Evolutionary conservation across 805 yeast species (phyloP), one percentile per base, ranked within the genome.

Genomic region (Starmerella ratchasimensis): DNA sequence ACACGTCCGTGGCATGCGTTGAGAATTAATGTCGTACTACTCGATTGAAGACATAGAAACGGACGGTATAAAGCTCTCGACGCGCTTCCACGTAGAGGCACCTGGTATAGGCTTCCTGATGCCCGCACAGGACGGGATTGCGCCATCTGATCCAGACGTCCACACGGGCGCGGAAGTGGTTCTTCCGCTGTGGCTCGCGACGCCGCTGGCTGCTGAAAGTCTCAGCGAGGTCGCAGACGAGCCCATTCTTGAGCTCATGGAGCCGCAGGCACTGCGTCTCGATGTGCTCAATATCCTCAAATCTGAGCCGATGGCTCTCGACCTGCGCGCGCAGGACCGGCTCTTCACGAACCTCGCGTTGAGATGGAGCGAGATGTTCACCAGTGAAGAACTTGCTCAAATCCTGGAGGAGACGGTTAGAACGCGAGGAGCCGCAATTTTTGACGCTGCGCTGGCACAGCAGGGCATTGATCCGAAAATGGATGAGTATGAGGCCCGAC

Each of bases 181-280:
- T 41, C 63, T 88, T 18, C 97, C 97, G 0, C 57, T 84, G 21
- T 88, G 97, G 97, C 59, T 88, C 28, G 93, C 94, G 0, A 76
- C 76, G 41, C 69, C 79, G 1, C 60, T 86, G 23, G 94, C 94
- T 0, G 62, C 70, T 15, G 57, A 60, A 49, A 58, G 47, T 51
- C 65, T 43, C 49, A 54, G 48, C 23, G 59, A 52, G 15, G 56
- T 51, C 14, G 25, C 31, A 18, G 50, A 47, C 13, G 47, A 54
- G 5, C 72, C 79, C 4, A 80, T 82, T 48, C 63, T 82, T 5
- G 76, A 72, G 34, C 62, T 84, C 37, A 59, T 72, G 19, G 74
- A 71, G 34, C 97, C 97, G 0, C 80, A 74, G 2, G 72, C 76
- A 28, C 68, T 84, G 38, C 64, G 71, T 17, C 53, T 62, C 7